Percentiles rank a stretch among this genome's conserved stretches.
These are phyloP conservation scores for Epichloe baconii DNA, from an alignment of 2,329 filamentous ascomycete species.

Conservation along the genomic window DNA sequence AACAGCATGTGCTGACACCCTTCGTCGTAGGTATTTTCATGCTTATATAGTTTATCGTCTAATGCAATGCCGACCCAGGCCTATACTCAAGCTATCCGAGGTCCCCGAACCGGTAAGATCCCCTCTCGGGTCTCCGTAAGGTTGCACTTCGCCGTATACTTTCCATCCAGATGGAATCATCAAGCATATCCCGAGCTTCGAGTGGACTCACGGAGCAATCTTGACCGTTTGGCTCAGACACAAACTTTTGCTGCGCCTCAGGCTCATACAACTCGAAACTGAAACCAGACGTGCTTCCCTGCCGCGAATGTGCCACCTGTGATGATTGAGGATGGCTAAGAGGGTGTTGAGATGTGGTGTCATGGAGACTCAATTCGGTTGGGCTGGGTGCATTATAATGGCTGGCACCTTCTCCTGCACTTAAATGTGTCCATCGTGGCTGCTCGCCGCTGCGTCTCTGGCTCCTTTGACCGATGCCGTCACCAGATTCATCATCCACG, in stretches of 20 bases:
- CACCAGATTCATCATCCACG: constrained; percentile 63
- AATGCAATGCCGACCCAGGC: no score
- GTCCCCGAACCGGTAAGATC: constrained; percentile 20
- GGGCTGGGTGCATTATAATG: constrained; percentile 13
- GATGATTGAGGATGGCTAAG: constrained; percentile 40
- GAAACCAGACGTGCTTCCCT: constrained; percentile 39
- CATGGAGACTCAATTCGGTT: constrained; percentile 27
- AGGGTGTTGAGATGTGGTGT: constrained; percentile 29
- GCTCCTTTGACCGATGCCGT: constrained; percentile 10
- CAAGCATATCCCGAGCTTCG: constrained; percentile 72
- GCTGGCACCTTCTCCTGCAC: constrained; percentile 5
- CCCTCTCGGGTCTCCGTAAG: constrained; percentile 31
- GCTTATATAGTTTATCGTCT: no score
- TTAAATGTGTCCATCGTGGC: constrained; percentile 8
- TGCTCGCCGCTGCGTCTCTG: background rate
- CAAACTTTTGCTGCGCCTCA: constrained; percentile 15
- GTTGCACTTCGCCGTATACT: constrained; percentile 84
- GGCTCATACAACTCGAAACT: constrained; percentile 45
- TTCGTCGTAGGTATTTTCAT: no score
- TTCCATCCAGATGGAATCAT: constrained; percentile 86
- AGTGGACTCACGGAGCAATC: constrained; percentile 60
- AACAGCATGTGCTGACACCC: no score
- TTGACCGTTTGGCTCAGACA: constrained; percentile 39
- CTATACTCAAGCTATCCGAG: constrained; percentile 9
- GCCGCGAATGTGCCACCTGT: constrained; percentile 25